Conservation (phyloP, 2,329 filamentous ascomycete species). For the Colletotrichum spinosum region DNA sequence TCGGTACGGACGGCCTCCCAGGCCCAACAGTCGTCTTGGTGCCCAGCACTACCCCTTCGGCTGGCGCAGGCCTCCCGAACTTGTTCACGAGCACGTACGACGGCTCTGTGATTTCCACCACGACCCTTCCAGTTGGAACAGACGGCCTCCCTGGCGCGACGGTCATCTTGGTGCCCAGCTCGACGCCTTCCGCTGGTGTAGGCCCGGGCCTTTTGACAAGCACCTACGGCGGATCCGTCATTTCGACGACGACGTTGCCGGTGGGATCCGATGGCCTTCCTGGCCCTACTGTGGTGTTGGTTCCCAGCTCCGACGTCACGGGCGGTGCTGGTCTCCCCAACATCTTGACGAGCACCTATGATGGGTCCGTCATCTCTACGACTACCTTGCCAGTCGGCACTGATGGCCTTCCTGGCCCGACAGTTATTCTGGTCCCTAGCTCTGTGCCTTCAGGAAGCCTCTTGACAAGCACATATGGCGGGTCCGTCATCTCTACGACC, state of each 20-base stretch:
- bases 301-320: not conserved
- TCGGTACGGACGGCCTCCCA: slow-evolving; percentile 10
- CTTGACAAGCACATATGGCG: not conserved
- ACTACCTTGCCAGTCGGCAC: slow-evolving; percentile 1
- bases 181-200: not conserved
- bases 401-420: slow-evolving; percentile 7
- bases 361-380: slow-evolving; percentile 6
- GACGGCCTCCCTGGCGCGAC: slow-evolving; percentile 12
- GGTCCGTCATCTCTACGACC: not conserved
- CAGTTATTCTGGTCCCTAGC: slow-evolving; percentile 2
- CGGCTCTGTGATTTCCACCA: slow-evolving; percentile 16
- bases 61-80: not conserved
- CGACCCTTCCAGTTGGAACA: not conserved
- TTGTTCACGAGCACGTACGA: slow-evolving; percentile 16
- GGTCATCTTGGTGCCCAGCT: slow-evolving; percentile 1
- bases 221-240: slow-evolving; percentile 21
- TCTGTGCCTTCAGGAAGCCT: not conserved
- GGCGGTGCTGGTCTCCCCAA: not conserved
- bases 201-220: slow-evolving; percentile 7
- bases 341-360: not conserved
- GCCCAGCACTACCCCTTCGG: slow-evolving; percentile 1
- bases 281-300: not conserved
- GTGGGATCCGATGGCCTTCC: not conserved
- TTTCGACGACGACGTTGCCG: not conserved
- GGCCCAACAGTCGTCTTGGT: slow-evolving; percentile 7